A percentile compares a stretch with the other conserved stretches of the same genome.
These are phyloP conservation scores for Chrysanthemum makinoi DNA, from an alignment of 129 eudicot genomes.

Conservation along the genomic window DNA sequence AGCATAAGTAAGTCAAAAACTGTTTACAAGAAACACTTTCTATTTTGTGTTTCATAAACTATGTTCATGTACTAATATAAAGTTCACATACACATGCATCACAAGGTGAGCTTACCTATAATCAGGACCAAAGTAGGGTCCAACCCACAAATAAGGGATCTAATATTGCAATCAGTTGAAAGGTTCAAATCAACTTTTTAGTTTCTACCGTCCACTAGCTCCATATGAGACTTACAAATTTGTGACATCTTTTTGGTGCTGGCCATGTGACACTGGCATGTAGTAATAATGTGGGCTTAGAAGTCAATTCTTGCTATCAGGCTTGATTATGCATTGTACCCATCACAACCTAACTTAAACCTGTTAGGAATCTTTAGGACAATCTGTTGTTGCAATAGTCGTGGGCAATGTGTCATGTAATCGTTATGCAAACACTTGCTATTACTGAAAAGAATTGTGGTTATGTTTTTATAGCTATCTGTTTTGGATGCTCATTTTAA, in stretches of 20 bases:
- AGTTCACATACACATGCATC: constrained; percentile 42
- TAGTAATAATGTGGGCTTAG: too few relatives aligned
- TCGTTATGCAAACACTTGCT: too few relatives aligned
- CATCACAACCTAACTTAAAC: too few relatives aligned
- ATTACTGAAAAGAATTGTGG: too few relatives aligned
- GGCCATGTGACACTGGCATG: too few relatives aligned
- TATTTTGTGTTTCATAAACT: constrained; percentile 1
- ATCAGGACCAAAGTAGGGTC: constrained; percentile 77
- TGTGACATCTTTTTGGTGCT: constrained; percentile 27
- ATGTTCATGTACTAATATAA: constrained; percentile 7
- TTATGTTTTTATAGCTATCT: not conserved
- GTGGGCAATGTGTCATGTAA: too few relatives aligned
- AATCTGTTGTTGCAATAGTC: too few relatives aligned
- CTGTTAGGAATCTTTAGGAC: too few relatives aligned
- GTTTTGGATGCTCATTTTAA: not conserved
- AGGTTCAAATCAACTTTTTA: constrained; percentile 43
- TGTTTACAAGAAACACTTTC: too few relatives aligned
- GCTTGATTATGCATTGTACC: too few relatives aligned
- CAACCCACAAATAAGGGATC: constrained; percentile 88
- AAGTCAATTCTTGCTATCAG: too few relatives aligned
- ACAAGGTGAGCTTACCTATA: constrained; percentile 78
- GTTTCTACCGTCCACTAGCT: not conserved
- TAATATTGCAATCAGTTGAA: constrained; percentile 78
- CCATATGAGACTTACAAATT: constrained; percentile 1
- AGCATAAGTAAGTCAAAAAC: constrained; percentile 60